A percentile compares a stretch with the other conserved stretches of the same genome.
phyloP scores from a whole-genome alignment of 1,284 basidiomycete genomes.

The Peniophora sp. region DNA sequence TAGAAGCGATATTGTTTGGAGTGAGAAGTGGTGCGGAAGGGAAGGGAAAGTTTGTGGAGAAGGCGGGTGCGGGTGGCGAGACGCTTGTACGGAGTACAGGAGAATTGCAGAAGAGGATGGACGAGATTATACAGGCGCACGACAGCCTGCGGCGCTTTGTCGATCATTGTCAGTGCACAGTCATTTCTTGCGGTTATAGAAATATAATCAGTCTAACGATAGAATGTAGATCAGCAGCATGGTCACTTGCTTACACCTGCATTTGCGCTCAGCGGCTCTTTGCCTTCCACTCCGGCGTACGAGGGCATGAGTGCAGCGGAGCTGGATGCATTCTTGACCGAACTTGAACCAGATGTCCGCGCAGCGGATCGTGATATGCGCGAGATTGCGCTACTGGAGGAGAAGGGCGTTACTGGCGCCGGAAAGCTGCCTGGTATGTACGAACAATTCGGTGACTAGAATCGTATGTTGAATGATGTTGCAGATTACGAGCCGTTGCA shows the following conservation, averaged over 20 bases:
- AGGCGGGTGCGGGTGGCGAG: constrained; percentile 36
- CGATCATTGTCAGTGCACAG: constrained; percentile 57
- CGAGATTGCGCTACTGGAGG: constrained; percentile 63
- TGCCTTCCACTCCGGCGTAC: constrained; percentile 43
- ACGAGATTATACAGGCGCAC: constrained; percentile 51
- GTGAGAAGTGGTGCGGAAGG: constrained; percentile 27
- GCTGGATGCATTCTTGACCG: constrained; percentile 58
- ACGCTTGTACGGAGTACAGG: constrained; percentile 51
- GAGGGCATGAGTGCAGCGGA: constrained; percentile 58
- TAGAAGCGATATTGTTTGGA: constrained; percentile 68
- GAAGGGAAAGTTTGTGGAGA: constrained; percentile 15
- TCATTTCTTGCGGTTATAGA: constrained; percentile 1
- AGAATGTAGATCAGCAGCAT: constrained; percentile 58
- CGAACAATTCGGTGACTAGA: not conserved
- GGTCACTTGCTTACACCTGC: constrained; percentile 63
- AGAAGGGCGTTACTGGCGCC: constrained; percentile 60
- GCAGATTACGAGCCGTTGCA: constrained; percentile 55
- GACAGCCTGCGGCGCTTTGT: constrained; percentile 69
- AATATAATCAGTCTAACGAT: too few relatives aligned
- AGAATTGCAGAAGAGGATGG: constrained; percentile 49
- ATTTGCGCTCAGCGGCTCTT: constrained; percentile 57
- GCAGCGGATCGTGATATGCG: constrained; percentile 71
- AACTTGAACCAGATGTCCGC: constrained; percentile 76
- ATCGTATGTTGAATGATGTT: too few relatives aligned
- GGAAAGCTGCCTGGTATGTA: constrained; percentile 56